Evolutionary conservation across 768 basidiomycete genomes (phyloP).

Genomic region (Podaxis mareebaensis): DNA sequence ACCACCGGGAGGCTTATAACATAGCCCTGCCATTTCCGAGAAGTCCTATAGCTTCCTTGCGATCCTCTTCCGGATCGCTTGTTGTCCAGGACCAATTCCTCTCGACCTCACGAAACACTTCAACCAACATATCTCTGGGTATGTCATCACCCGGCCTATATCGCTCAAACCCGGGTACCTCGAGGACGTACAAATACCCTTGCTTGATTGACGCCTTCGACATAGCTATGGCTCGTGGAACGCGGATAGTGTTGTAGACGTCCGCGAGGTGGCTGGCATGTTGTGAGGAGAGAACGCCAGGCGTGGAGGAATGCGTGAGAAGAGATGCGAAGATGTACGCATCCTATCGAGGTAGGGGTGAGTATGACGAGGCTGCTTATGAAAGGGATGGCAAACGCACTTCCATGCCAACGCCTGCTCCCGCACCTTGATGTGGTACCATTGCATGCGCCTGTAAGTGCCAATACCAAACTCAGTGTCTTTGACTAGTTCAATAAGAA

Average conservation of each 20-base stretch:
- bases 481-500: not conserved
- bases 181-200: conserved; percentile 24
- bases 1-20: not conserved
- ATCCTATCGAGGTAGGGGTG: conserved; percentile 26
- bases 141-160: conserved; percentile 27
- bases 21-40: not conserved
- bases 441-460: conserved; percentile 41
- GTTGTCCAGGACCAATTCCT: conserved; percentile 28
- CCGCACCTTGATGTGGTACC: conserved; percentile 48
- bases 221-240: conserved; percentile 26
- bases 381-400: conserved; percentile 19
- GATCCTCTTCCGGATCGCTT: conserved; percentile 26
- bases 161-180: conserved; percentile 26
- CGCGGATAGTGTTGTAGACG: conserved; percentile 27
- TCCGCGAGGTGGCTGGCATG: conserved; percentile 27
- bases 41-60: conserved; percentile 18
- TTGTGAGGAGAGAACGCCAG: not conserved
- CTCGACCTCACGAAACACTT: conserved; percentile 21
- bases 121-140: conserved; percentile 21
- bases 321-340: conserved; percentile 36
- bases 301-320: conserved; percentile 20
- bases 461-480: not conserved
- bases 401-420: conserved; percentile 51
- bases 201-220: conserved; percentile 22
- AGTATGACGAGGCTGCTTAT: not conserved